Evolutionary conservation across 768 basidiomycete species (phyloP), one percentile per base, ranked within the genome.

Genomic region (Serendipita sp.): DNA sequence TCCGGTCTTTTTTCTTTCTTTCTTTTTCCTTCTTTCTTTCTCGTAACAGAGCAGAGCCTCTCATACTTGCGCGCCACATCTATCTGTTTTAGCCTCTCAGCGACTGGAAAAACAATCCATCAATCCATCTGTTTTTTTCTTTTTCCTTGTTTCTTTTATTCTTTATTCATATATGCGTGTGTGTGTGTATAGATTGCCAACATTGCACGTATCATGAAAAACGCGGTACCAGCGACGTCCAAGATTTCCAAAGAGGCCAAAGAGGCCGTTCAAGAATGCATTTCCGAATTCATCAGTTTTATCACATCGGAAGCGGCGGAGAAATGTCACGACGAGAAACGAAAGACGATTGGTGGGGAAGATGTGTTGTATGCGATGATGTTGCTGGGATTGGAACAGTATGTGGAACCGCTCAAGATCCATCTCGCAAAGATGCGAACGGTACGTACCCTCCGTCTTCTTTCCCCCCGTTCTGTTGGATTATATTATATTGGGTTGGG

Each of bases 221-320:
- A 85, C 47, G 82, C 91, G 10, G 86, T 97, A 2, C 94, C 95
- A 0, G 77, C 85, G 0, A 88, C 88, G 18, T 91, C 95, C 47
- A 98, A 98, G 77, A 95, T 97, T 70, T 89, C 91, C 5, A 97
- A 97, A 74, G 95, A 98, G 75, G 93, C 93, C 51, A 98, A 98
- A 73, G 95, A 98, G 76, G 93, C 91, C 75, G 92, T 97, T 47
- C 95, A 98, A 74, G 95, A 97, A 76, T 96, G 94, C 75, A 92
- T 96, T 65, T 92, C 89, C 47, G 95, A 98, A 77, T 98, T 96
- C 79, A 97, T 98, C 74, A 86, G 85, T 70, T 98, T 98, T 80
- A 92, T 98, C 77, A 96, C 94, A 34, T 89, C 86, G 48, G 95
- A 98, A 74, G 95, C 95, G 3, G 92, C 91, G 15, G 95, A 97